Evolutionary conservation across 2,329 filamentous ascomycete species (phyloP), one percentile per base, ranked within the genome.

Genomic region (Achaetomium macrosporum): DNA sequence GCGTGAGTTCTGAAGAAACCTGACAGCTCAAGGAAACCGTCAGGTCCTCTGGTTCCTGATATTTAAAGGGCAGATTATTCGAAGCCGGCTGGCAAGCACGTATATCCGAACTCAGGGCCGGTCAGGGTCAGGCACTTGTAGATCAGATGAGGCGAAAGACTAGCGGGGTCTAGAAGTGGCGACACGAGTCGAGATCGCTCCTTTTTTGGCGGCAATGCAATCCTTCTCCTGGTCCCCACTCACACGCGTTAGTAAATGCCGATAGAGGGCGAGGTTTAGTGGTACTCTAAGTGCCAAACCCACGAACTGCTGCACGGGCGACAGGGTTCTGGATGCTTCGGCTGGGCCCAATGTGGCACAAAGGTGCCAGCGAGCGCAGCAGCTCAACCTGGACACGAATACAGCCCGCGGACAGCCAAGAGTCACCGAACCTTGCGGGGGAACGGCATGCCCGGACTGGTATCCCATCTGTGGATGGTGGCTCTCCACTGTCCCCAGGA

Each of bases 151-250:
- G 49, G 49, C 44, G 49, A 52, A 37, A 17, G 48, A 39, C 36
- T 30, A 25, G 43, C 48, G 53, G 54, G 54, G 49, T 50, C 55
- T 52, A 55, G 52, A 50, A 43, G 59, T 57, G 57, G 56, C 59
- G 56, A 50, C 30, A 42, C 54, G 59, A 62, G 61, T 63, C 61
- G 59, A 63, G 59, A 61, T 59, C 53, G 53, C 39, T 58, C 57
- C 54, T 48, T 51, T 48, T 51, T 52, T 53, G 35, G 52, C 53
- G 54, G 58, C 57, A 57, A 50, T 51, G 39, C 35, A 50, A 50
- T 53, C 42, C 50, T 51, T 56, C 52, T 54, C 44, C 47, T 35
- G 25, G 43, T 46, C 43, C 54, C 51, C 51, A 56, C 49, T 44
- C 56, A 50, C 46, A 31, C 5, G 36, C 20, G 25, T 36, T 54